Conservation (phyloP, 192 early-diverging fungal species). For the Umbelopsis vinacea region DNA sequence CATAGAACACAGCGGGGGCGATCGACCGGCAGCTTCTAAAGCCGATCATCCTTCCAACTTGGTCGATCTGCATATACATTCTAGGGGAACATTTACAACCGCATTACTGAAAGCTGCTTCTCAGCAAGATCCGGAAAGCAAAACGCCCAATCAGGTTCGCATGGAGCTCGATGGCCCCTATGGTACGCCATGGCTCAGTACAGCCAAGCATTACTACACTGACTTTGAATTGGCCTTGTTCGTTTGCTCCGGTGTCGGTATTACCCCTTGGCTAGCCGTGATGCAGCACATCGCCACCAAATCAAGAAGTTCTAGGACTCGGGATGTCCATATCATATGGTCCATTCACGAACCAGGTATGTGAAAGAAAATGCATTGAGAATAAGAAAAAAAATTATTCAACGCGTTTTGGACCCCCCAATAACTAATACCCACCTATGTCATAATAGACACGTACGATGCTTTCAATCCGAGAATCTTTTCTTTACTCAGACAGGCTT, state of each 20-base stretch:
- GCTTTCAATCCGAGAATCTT: background rate
- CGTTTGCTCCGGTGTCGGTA: background rate
- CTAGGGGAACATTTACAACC: background rate
- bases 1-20: background rate
- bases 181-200: slow-evolving; percentile 8
- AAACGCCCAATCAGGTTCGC: background rate
- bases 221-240: slow-evolving; percentile 3
- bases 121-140: background rate
- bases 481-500: background rate
- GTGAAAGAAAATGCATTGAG: background rate
- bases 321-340: background rate
- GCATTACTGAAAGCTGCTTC: background rate
- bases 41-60: background rate
- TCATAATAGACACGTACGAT: background rate
- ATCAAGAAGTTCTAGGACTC: background rate
- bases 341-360: slow-evolving; percentile 1
- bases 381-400: too few relatives aligned
- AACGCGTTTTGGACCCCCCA: too few relatives aligned
- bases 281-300: background rate
- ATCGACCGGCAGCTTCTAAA: background rate
- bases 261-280: slow-evolving; percentile 12
- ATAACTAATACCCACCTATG: too few relatives aligned
- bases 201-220: slow-evolving; percentile 3
- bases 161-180: slow-evolving; percentile 10
- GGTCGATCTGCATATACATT: background rate